Conservation (phyloP, 2,329 filamentous ascomycete genomes). For the Cordyceps pruinosa region DNA sequence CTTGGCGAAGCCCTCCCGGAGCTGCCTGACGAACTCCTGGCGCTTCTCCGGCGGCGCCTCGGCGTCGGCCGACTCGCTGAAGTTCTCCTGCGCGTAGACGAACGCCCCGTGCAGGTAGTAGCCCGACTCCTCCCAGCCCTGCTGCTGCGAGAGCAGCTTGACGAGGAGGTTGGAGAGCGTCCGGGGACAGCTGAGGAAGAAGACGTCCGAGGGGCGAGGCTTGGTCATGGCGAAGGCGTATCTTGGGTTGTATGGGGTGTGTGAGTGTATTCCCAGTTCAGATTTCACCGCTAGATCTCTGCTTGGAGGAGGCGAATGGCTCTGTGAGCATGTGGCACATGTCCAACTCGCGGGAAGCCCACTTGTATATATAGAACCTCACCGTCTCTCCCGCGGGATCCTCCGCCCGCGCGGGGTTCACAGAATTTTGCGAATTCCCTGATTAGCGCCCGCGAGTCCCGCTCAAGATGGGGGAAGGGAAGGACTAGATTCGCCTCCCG, state of each 20-base stretch:
- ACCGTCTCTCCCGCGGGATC: not conserved
- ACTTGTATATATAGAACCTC: not conserved
- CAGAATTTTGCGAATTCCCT: not conserved
- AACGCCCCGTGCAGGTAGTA: slow-evolving; percentile 6
- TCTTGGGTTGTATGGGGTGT: not conserved
- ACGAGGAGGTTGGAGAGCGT: slow-evolving; percentile 12
- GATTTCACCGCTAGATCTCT: too few species aligned
- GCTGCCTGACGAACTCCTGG: not conserved
- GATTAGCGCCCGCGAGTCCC: not conserved
- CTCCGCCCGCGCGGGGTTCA: not conserved
- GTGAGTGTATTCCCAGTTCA: not conserved
- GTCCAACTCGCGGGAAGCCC: not conserved
- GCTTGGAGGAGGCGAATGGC: too few species aligned
- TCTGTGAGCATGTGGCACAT: not conserved
- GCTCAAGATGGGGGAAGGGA: not conserved
- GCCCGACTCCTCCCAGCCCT: slow-evolving; percentile 6
- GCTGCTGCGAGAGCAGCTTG: slow-evolving; percentile 12
- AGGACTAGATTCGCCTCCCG: not conserved
- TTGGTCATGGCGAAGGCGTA: not conserved
- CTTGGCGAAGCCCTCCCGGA: not conserved
- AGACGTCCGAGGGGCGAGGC: slow-evolving; percentile 5
- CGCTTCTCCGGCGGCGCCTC: not conserved
- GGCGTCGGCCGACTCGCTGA: not conserved
- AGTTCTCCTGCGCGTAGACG: not conserved
- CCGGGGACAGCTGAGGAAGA: slow-evolving; percentile 11